Evolutionary conservation across 75 land plant genomes (phyloP), one percentile per base, ranked within the genome.

Genomic region (Pseudotsuga menziesii): DNA sequence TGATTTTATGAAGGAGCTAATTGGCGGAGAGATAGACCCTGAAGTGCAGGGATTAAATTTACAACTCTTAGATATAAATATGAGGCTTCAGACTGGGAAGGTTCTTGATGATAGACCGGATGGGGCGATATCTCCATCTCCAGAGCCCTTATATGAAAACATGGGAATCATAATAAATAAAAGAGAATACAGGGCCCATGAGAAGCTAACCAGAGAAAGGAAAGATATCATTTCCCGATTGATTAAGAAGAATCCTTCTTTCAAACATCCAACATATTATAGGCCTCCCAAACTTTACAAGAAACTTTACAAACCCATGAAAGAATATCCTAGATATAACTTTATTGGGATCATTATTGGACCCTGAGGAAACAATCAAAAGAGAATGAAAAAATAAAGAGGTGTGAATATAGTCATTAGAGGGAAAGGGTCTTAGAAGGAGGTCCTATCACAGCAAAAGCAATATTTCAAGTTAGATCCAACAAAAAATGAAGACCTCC

Each of bases 301-400:
- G 88, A 97, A 97, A 82, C 92, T 97, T 39, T 97, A 89, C 78
- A 97, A 94, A 5, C 99, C 99, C 78, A 97, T 97, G 81, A 97
- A 97, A 52, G 95, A 97, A 72, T 97, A 88, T 56, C 99, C 99
- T 0, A 91, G 97, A 0, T 97, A 97, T 74, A 97, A 97, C 75
- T 94, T 97, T 77, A 94, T 97, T 41, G 97, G 97, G 15, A 78
- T 97, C 29, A 94, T 97, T 55, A 97, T 97, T 84, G 99, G 99
- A 0, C 99, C 99, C 5, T 82, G 97, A 12, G 97, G 99, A 5
- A 97, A 97, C 80, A 97, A 95, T 13, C 97, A 94, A 89, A 97
- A 97, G 83, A 87, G 99, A 76, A 97, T 97, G 97, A 97, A 97
- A 83, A 92, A 76, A 71, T 95, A 97, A 74, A 97, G 95, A 4